Percentiles rank a stretch among this genome's conserved stretches.
Evolutionary conservation across 805 yeast species (phyloP).

Genomic region (Pichia occidentalis): DNA sequence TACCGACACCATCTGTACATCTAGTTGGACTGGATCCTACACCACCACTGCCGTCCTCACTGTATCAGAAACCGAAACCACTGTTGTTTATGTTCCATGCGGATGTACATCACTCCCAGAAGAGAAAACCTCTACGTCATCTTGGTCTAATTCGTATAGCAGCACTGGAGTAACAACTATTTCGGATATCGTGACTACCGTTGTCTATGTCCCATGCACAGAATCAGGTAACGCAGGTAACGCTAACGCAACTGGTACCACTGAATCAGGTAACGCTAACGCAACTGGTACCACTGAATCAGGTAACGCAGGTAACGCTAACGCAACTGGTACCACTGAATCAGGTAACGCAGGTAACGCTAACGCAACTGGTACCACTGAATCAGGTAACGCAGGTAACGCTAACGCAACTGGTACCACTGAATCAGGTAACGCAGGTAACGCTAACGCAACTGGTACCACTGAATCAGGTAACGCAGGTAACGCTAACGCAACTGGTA

Average conservation of each 20-base stretch:
- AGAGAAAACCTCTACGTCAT: not conserved
- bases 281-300: not conserved
- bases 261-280: not conserved
- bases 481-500: too few species aligned
- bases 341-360: not conserved
- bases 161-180: not conserved
- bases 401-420: too few species aligned
- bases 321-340: not conserved
- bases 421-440: not conserved
- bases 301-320: not conserved
- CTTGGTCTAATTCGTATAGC: slow-evolving; percentile 2
- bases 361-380: not conserved
- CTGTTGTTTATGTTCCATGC: slow-evolving; percentile 6
- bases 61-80: not conserved
- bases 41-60: not conserved
- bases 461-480: not conserved
- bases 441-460: not conserved
- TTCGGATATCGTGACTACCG: not conserved
- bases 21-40: not conserved
- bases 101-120: too few species aligned
- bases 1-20: not conserved
- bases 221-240: not conserved
- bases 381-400: too few species aligned
- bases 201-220: slow-evolving; percentile 5
- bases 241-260: not conserved